Evolutionary conservation across 768 basidiomycete genomes (phyloP), one percentile per base, ranked within the genome.

Genomic region (Rhizopogon sp.): DNA sequence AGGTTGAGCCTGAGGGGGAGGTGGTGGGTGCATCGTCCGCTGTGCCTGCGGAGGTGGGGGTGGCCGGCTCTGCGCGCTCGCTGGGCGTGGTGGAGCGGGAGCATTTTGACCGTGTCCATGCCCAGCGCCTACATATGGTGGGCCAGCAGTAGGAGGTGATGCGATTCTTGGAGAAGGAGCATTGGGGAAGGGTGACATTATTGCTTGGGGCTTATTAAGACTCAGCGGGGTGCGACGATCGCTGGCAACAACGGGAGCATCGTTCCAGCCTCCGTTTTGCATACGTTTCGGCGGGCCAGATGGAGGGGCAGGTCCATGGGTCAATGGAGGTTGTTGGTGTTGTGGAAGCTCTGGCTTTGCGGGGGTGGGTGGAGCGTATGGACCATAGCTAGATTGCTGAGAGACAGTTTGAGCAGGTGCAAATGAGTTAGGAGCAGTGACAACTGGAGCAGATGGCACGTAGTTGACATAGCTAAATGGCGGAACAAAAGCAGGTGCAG

Each of bases 231-330:
- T 74, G 25, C 85, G 83, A 41, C 78, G 25, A 25, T 25, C 25
- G 69, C 73, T 65, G 14, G 74, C 60, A 11, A 82, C 58, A 6
- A 75, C 66, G 0, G 93, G 93, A 0, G 93, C 84, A 69, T 98
- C 95, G 62, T 98, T 98, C 93, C 94, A 98, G 0, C 93, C 93
- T 14, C 86, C 82, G 29, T 85, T 84, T 49, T 87, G 88, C 29
- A 74, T 73, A 42, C 84, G 82, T 31, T 84, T 84, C 3, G 84
- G 80, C 1, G 87, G 81, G 1, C 82, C 77, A 46, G 74, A 70
- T 44, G 78, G 74, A 6, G 77, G 66, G 6, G 68, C 62, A 1
- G 66, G 60, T 35, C 66, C 80, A 42, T 82, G 77, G 2, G 78
- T 78, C 9, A 79, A 79, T 8, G 69, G 62, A 9, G 70, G 69